These are phyloP conservation scores for Argentina anserina DNA, from an alignment of 306 rosid species.

Conservation along the genomic window DNA sequence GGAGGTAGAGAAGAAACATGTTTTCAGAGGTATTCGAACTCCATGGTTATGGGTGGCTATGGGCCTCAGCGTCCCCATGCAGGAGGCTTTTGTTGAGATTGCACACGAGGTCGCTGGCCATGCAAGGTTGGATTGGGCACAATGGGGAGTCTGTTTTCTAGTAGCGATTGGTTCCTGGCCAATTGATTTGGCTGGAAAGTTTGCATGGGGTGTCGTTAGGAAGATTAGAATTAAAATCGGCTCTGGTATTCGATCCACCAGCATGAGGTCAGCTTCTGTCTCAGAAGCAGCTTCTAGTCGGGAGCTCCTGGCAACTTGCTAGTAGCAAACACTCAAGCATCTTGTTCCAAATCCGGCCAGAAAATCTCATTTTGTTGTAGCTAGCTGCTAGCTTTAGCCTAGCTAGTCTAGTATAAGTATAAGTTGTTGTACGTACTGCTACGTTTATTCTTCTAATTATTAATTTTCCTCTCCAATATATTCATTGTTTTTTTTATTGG, in stretches of 20 bases:
- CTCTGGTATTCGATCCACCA: neutral
- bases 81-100: constrained; percentile 8
- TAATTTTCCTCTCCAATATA: too few species aligned
- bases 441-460: too few species aligned
- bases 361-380: too few species aligned
- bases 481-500: too few species aligned
- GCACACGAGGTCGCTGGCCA: neutral
- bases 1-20: constrained; percentile 10
- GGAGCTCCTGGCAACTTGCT: too few species aligned
- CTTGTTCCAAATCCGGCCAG: too few species aligned
- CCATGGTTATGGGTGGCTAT: constrained; percentile 19
- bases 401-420: too few species aligned
- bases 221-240: neutral
- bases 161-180: constrained; percentile 1
- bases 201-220: neutral
- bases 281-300: neutral
- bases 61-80: neutral
- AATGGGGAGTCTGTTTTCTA: constrained; percentile 12
- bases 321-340: too few species aligned
- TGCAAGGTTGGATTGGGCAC: constrained; percentile 11
- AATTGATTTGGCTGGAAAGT: constrained; percentile 11
- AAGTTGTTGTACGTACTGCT: too few species aligned
- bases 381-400: too few species aligned
- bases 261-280: neutral
- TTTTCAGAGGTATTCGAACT: neutral